Evolutionary conservation across 139 green algal species (phyloP), one percentile per base, ranked within the genome.

Genomic region (Pycnococcus provasolii): DNA sequence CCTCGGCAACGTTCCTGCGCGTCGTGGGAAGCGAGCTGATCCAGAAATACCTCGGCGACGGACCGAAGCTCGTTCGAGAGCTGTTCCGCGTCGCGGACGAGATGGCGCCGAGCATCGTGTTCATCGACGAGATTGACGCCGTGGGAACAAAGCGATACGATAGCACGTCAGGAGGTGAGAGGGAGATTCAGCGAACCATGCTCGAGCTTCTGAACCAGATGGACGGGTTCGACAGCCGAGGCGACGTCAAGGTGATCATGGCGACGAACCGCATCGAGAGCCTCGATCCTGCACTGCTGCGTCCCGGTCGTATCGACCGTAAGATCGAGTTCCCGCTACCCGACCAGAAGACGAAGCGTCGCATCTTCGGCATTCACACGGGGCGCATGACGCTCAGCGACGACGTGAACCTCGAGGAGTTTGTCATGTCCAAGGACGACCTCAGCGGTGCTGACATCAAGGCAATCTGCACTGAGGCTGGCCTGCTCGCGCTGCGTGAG

Each of bases 281-380:
- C 2, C 81, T 98, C 26, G 92, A 98, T 72, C 92, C 92, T 1
- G 92, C 92, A 0, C 83, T 98, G 11, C 96, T 98, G 59, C 85
- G 92, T 45, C 92, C 92, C 7, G 92, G 92, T 7, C 82, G 90
- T 61, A 96, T 96, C 62, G 78, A 84, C 60, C 72, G 79, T 13
- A 96, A 96, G 72, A 98, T 98, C 64, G 92, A 98, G 83, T 98
- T 98, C 79, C 91, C 92, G n/a, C 78, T 98, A 67, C 92, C 92
- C 42, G 91, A 98, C 73, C 82, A 87, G 57, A 98, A 98, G 79
- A 98, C 92, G 51, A 98, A 98, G 85, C 81, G 92, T 40, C 84
- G 93, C 71, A 99, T 99, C 79, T 97, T 98, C 75, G 63, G 80
- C 54, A 84, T 82, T 47, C 82, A 88, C 78, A 88, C 81, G 43